Evolutionary conservation across 768 basidiomycete species (phyloP), one percentile per base, ranked within the genome.

Genomic region (Suillus tomentosus): DNA sequence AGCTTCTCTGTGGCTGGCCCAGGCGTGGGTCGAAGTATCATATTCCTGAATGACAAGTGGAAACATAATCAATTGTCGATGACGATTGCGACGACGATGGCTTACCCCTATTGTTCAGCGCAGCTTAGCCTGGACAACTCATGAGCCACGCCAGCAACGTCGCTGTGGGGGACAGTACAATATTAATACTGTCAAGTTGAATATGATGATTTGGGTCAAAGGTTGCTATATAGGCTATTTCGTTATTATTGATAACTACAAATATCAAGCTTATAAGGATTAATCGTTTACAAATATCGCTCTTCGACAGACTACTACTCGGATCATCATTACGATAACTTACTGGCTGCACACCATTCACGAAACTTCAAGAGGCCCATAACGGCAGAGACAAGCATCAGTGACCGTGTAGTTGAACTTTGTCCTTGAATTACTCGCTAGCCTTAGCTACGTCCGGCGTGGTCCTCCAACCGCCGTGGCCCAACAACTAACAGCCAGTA

Each of bases 181-280:
- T 31, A 31, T 39, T 39, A 14, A 11, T n/a, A n/a, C 11, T 11
- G 31, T 5, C n/a, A n/a, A n/a, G n/a, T 31, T 31, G 19, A 45
- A n/a, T 45, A 11, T 43, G 42, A 31, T 31, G 5, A 31, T 31
- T 31, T 31, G 31, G 31, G 31, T 31, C 31, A 31, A 31, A 31
- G 36, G 47, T 50, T 50, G 48, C 48, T 27, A 22, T 48, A 50
- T 50, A 50, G 14, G 50, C 51, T 53, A 53, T 53, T 53, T 31
- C 51, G 17, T 53, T 53, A 31, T 53, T 27, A 27, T 51, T 15
- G 51, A 31, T 34, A 53, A 53, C 27, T 31, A 53, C 51, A 53
- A 53, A 53, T 54, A 54, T 54, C 11, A n/a, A 37, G 36, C 36
- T 37, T 37, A 37, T 37, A 37, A 54, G 10, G 27, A 54, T 54